A percentile compares a stretch with the other conserved stretches of the same genome.
Evolutionary conservation across 345 rosid genomes (phyloP).

Genomic region (Leavenworthia alabamica): DNA sequence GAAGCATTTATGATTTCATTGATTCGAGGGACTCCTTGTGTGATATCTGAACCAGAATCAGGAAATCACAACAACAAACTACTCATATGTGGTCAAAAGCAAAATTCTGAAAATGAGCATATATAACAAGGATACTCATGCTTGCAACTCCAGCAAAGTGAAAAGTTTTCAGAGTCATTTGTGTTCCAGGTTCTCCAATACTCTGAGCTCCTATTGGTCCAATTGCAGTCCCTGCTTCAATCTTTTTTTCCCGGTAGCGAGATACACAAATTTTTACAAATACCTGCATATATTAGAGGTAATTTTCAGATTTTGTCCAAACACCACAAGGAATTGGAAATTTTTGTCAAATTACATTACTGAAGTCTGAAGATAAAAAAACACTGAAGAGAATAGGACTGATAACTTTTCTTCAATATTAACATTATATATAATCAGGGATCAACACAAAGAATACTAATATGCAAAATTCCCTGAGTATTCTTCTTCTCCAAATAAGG

Average conservation of each 20-base stretch:
- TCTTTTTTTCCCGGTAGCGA: constrained; percentile 60
- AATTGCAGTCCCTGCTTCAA: constrained; percentile 94
- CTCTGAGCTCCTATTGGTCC: constrained; percentile 98
- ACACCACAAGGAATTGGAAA: too few relatives aligned
- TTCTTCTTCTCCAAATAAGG: not conserved
- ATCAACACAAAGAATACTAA: not conserved
- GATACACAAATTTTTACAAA: constrained; percentile 60
- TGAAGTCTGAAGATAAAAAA: not conserved
- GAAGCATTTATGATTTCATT: constrained; percentile 95
- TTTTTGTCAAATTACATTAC: not conserved
- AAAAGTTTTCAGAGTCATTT: constrained; percentile 96
- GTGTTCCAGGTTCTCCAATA: constrained; percentile 98
- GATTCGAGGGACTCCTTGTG: constrained; percentile 98
- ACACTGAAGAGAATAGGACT: not conserved
- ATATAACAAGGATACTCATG: constrained; percentile 89
- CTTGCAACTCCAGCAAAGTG: constrained; percentile 99
- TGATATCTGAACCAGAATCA: constrained; percentile 62
- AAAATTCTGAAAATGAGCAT: not conserved
- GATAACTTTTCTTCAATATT: not conserved
- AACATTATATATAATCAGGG: not conserved
- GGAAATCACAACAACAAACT: constrained; percentile 35
- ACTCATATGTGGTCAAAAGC: constrained; percentile 13
- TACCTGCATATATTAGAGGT: constrained; percentile 40
- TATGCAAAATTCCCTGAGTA: constrained; percentile 6
- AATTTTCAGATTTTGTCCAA: not conserved